Evolutionary conservation across 2,329 filamentous ascomycete genomes (phyloP), one percentile per base, ranked within the genome.

Genomic region (Colletotrichum eremochloae): DNA sequence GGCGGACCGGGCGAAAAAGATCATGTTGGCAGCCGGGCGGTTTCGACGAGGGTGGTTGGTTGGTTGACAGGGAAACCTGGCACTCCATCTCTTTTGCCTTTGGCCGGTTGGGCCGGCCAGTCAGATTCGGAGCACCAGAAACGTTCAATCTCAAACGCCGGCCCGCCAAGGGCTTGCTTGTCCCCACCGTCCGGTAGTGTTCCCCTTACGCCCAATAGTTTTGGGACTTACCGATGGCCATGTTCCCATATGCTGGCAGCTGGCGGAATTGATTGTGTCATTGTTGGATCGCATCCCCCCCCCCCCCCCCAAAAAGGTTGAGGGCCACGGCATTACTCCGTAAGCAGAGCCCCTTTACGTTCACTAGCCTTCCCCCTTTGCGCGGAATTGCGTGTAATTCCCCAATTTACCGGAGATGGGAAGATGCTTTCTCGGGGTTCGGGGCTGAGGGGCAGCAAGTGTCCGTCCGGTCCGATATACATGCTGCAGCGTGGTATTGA

Each of bases 141-240:
- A 72, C 69, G 60, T 72, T 72, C 66, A 69, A 72, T 64, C 66
- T 69, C 60, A 72, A 72, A 72, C 69, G 66, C 66, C 66, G 60
- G 66, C 66, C 69, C 66, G 66, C 60, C 69, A 69, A 69, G 60
- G 53, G 24, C 31, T 58, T 33, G 29, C 36, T 48, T 40, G 60
- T 24, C 53, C 60, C 69, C 66, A 61, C 69, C 46, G 57, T 42
- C 69, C 53, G 53, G 53, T 44, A 67, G 24, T 38, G 14, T 52
- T 20, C 57, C 64, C 40, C 33, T 52, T 38, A n/a, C 40, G 44
- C 14, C 36, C 20, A 31, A 38, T 6, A 12, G n/a, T 40, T 60
- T 3, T 56, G 31, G 31, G 8, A 38, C 53, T 38, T 44, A 20
- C 24, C 36, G 38, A 33, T 5, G 55, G 20, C 55, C 31, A 36